Percentiles rank a stretch among this genome's conserved stretches.
phyloP scores from a whole-genome alignment of 2,329 filamentous ascomycete genomes.

The Tricladium varicosporioides region DNA sequence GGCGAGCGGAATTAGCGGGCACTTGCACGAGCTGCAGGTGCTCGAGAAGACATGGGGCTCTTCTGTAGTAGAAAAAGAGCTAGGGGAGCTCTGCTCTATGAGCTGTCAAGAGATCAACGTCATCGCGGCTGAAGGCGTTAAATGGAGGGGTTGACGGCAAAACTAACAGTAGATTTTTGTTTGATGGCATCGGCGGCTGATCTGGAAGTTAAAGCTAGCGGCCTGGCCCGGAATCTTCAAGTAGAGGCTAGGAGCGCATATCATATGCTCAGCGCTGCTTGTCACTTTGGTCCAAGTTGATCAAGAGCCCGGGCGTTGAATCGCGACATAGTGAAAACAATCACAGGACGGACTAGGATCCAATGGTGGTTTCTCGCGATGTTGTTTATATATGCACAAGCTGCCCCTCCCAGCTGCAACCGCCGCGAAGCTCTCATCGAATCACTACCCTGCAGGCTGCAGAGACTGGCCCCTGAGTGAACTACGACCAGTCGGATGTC shows the following conservation, averaged over 20 bases:
- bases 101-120: constrained; percentile 2
- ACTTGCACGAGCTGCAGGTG: too few relatives aligned
- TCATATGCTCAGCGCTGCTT: too few relatives aligned
- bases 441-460: neutral
- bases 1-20: constrained; percentile 6
- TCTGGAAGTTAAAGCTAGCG: neutral
- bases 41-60: too few relatives aligned
- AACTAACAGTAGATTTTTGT: neutral
- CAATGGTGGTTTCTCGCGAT: constrained; percentile 11
- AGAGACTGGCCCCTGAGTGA: neutral
- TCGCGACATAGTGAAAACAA: too few relatives aligned
- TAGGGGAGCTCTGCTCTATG: neutral
- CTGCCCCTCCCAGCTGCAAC: neutral
- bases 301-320: too few relatives aligned
- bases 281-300: too few relatives aligned
- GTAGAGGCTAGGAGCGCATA: neutral
- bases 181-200: neutral
- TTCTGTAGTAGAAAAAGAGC: neutral
- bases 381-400: constrained; percentile 18
- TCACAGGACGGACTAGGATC: neutral
- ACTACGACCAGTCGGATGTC: constrained; percentile 23
- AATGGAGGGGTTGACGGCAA: neutral
- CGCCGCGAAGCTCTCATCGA: neutral
- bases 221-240: neutral
- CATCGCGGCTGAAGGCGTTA: constrained; percentile 8